phyloP scores from a whole-genome alignment of 345 rosid genomes.

The Populus nigra region DNA sequence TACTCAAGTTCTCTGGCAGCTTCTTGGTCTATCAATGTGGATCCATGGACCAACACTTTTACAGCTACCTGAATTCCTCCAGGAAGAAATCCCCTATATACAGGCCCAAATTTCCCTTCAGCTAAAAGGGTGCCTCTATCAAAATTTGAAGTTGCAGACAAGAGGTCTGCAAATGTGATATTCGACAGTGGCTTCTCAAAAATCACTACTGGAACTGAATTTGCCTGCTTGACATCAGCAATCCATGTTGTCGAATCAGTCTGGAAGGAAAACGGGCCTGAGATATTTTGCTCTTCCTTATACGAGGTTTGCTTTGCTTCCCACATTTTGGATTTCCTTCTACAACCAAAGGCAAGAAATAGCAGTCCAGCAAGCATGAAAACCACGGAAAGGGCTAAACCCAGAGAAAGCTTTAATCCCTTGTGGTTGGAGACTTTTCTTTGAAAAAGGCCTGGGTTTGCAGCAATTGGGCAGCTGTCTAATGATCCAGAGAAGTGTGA shows the following conservation, averaged over 20 bases:
- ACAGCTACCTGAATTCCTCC: slow-evolving; percentile 95
- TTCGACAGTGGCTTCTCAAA: slow-evolving; percentile 88
- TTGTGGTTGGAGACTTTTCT: slow-evolving; percentile 40
- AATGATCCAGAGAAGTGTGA: slow-evolving; percentile 59
- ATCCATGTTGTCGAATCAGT: slow-evolving; percentile 93
- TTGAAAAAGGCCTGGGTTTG: slow-evolving; percentile 57
- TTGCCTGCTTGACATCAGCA: slow-evolving; percentile 89
- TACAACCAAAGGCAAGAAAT: slow-evolving; percentile 66
- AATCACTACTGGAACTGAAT: slow-evolving; percentile 64
- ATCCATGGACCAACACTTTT: slow-evolving; percentile 84
- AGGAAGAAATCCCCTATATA: slow-evolving; percentile 83
- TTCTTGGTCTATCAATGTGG: slow-evolving; percentile 83
- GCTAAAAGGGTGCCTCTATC: slow-evolving; percentile 87
- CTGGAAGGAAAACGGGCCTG: slow-evolving; percentile 86
- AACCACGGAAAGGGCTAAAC: slow-evolving; percentile 60
- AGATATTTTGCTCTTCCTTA: slow-evolving; percentile 70
- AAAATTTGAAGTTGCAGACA: slow-evolving; percentile 80
- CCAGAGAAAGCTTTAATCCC: slow-evolving; percentile 63
- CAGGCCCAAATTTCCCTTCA: slow-evolving; percentile 91
- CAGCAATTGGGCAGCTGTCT: slow-evolving; percentile 86
- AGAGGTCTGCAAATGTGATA: slow-evolving; percentile 82
- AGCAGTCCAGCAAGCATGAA: slow-evolving; percentile 60
- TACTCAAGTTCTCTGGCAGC: slow-evolving; percentile 85
- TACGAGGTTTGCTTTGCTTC: slow-evolving; percentile 56
- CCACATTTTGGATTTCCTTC: slow-evolving; percentile 53